phyloP scores from a whole-genome alignment of 2,329 filamentous ascomycete genomes.

The Fusarium haematococcum region DNA sequence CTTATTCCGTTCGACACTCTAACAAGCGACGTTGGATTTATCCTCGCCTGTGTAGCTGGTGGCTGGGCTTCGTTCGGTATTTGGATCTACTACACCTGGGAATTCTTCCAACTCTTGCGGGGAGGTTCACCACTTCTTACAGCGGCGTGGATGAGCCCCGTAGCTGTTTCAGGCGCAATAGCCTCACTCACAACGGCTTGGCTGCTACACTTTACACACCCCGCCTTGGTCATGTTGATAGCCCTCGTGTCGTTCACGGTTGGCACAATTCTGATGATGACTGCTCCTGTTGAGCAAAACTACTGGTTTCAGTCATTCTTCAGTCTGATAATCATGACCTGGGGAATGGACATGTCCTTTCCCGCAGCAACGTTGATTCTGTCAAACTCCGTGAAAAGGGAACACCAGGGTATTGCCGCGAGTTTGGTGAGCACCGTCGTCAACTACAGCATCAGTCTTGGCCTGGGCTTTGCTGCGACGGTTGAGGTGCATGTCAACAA shows the following conservation, averaged over 20 bases:
- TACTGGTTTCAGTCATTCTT: conserved; percentile 76
- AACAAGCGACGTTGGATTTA: conserved; percentile 63
- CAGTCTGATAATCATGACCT: conserved; percentile 67
- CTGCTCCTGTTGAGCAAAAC: conserved; percentile 63
- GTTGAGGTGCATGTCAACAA: conserved; percentile 61
- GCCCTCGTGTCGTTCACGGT: conserved; percentile 58
- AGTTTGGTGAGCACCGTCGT: conserved; percentile 73
- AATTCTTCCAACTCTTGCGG: conserved; percentile 60
- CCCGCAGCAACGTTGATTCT: conserved; percentile 72
- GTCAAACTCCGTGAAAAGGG: conserved; percentile 61
- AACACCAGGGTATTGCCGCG: conserved; percentile 60
- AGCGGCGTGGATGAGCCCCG: conserved; percentile 58
- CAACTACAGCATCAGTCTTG: conserved; percentile 76
- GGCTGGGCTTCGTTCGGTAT: conserved; percentile 68
- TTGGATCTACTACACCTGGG: conserved; percentile 64
- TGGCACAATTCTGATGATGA: conserved; percentile 58
- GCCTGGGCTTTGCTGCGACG: conserved; percentile 74
- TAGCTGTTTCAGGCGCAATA: conserved; percentile 56
- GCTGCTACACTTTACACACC: conserved; percentile 51
- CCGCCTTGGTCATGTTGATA: conserved; percentile 56
- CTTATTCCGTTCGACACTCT: conserved; percentile 67
- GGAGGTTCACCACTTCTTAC: conserved; percentile 57
- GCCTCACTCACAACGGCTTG: conserved; percentile 59
- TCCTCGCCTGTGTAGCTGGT: conserved; percentile 65
- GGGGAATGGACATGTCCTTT: conserved; percentile 74